These are phyloP conservation scores for Jackrogersella minutella DNA, from an alignment of 495 filamentous ascomycete species.

Conservation along the genomic window DNA sequence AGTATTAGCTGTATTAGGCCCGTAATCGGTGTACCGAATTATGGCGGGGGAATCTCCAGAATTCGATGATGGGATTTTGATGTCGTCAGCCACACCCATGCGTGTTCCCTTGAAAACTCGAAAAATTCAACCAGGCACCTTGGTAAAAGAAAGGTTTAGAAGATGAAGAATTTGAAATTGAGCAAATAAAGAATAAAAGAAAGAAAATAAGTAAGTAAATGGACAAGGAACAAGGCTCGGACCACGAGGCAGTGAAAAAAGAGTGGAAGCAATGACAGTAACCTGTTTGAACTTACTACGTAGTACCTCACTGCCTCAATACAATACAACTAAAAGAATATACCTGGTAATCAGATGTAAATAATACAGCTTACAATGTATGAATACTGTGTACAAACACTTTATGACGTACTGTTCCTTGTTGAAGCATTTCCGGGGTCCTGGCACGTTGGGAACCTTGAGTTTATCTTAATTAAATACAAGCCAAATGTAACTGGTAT, in stretches of 20 bases:
- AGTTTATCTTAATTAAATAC: conserved; percentile 23
- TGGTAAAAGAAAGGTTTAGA: conserved; percentile 10
- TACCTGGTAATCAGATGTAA: too few relatives aligned
- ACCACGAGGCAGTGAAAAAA: conserved; percentile 22
- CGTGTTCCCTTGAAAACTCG: not conserved
- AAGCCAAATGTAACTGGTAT: not conserved
- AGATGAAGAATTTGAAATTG: conserved; percentile 1
- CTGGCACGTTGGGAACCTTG: conserved; percentile 6
- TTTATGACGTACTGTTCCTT: conserved; percentile 16
- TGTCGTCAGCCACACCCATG: conserved; percentile 32
- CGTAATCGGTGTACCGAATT: too few relatives aligned
- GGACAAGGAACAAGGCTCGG: conserved; percentile 2
- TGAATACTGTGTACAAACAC: too few relatives aligned
- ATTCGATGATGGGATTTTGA: not conserved
- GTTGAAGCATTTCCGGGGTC: not conserved
- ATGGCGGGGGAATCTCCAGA: conserved; percentile 28
- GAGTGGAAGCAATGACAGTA: conserved; percentile 1
- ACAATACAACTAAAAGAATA: too few relatives aligned
- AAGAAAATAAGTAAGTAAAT: conserved; percentile 5
- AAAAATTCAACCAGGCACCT: not conserved
- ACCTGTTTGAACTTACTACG: conserved; percentile 1
- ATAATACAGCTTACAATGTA: too few relatives aligned
- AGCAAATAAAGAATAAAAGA: conserved; percentile 9
- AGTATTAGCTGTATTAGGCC: conserved; percentile 1
- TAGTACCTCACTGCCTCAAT: not conserved